Percentiles rank a stretch among this genome's conserved stretches.
Evolutionary conservation across 2,329 filamentous ascomycete species (phyloP).

Genomic region (Aspergillus glaucus): DNA sequence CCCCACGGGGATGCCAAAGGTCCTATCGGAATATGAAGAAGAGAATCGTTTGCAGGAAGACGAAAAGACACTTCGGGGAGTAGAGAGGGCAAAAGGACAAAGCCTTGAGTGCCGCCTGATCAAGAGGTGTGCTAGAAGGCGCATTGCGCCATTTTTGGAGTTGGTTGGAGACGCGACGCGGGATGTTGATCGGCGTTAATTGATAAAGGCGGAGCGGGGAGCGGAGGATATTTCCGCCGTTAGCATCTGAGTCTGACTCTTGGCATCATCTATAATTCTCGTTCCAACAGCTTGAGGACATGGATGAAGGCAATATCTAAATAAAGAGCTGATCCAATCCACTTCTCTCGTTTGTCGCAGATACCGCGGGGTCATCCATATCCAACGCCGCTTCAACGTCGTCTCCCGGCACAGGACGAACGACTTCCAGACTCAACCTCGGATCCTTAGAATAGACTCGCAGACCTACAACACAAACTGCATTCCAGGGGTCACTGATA

Average conservation of each 20-base stretch:
- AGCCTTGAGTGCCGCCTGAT: background rate
- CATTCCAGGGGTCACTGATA: conserved; percentile 50
- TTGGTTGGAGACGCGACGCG: background rate
- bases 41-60: conserved; percentile 1
- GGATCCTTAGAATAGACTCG: conserved; percentile 52
- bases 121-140: conserved; percentile 5
- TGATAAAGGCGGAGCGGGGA: background rate
- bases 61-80: background rate
- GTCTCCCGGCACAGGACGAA: conserved; percentile 38
- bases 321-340: background rate
- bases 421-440: conserved; percentile 46
- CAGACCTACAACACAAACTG: conserved; percentile 54
- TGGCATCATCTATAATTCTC: background rate
- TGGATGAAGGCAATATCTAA: background rate
- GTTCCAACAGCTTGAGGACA: background rate
- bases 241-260: background rate
- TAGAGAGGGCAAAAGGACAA: conserved; percentile 1
- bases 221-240: background rate
- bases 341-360: conserved; percentile 22
- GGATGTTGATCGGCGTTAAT: background rate
- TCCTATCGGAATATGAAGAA: conserved; percentile 15
- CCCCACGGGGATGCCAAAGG: conserved; percentile 21
- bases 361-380: conserved; percentile 35
- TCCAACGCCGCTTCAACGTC: conserved; percentile 38
- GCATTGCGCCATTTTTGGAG: conserved; percentile 19